phyloP scores from a whole-genome alignment of 2,329 filamentous ascomycete genomes.

The Xylariaceae sp. region DNA sequence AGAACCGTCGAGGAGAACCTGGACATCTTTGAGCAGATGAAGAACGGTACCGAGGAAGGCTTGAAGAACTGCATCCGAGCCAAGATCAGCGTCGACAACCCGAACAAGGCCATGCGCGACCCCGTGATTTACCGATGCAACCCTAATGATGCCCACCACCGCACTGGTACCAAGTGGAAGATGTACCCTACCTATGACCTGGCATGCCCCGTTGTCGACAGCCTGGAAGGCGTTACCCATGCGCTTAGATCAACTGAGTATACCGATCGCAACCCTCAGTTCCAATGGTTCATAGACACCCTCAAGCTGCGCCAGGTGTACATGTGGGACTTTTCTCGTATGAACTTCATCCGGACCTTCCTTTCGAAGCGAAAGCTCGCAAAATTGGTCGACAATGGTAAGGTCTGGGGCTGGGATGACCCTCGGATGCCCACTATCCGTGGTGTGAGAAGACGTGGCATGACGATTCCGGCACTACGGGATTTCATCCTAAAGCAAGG shows the following conservation, averaged over 20 bases:
- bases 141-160: slow-evolving; percentile 61
- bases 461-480: slow-evolving; percentile 73
- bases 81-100: slow-evolving; percentile 86
- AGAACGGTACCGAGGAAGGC: slow-evolving; percentile 73
- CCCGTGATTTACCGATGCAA: slow-evolving; percentile 98
- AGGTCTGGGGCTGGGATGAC: slow-evolving; percentile 82
- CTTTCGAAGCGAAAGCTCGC: slow-evolving; percentile 83
- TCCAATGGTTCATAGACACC: slow-evolving; percentile 78
- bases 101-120: slow-evolving; percentile 93
- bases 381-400: slow-evolving; percentile 71
- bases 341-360: slow-evolving; percentile 81
- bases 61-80: slow-evolving; percentile 86
- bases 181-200: slow-evolving; percentile 87
- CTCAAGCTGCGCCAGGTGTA: slow-evolving; percentile 71
- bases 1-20: slow-evolving; percentile 78
- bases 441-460: slow-evolving; percentile 71
- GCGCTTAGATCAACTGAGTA: slow-evolving; percentile 82
- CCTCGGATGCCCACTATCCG: slow-evolving; percentile 82
- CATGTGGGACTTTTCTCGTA: slow-evolving; percentile 80
- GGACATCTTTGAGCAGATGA: slow-evolving; percentile 89
- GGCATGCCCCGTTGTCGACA: slow-evolving; percentile 77
- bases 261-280: slow-evolving; percentile 80
- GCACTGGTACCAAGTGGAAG: slow-evolving; percentile 76
- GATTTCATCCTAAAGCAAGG: slow-evolving; percentile 85
- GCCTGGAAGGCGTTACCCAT: slow-evolving; percentile 76